A percentile compares a stretch with the other conserved stretches of the same genome.
Conservation (phyloP, 2,329 filamentous ascomycete genomes). For the Allantophomopsis cytisporea region DNA sequence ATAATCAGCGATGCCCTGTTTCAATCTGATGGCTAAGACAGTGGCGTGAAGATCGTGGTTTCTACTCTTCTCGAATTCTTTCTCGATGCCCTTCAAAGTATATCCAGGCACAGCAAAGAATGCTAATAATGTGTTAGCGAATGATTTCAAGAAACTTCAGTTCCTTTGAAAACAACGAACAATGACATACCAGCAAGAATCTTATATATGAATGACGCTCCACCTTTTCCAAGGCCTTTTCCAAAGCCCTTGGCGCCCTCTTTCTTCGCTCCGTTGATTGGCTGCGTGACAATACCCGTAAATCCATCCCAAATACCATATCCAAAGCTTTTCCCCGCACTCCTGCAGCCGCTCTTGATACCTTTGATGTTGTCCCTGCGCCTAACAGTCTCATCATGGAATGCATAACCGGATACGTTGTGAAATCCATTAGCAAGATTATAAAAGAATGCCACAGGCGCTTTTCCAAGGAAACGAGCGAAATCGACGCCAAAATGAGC, state of each 20-base stretch:
- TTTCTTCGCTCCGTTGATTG: constrained; percentile 40
- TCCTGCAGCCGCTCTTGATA: not conserved
- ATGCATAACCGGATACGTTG: not conserved
- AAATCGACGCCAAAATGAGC: not conserved
- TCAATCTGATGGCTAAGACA: not conserved
- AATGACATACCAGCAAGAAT: too few species aligned
- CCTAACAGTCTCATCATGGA: not conserved
- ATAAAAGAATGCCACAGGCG: not conserved
- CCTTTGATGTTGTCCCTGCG: not conserved
- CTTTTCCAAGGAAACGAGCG: not conserved
- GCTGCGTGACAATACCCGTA: constrained; percentile 47
- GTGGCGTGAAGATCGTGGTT: not conserved
- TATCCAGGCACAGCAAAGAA: constrained; percentile 47
- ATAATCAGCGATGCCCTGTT: not conserved
- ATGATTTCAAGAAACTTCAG: constrained; percentile 31
- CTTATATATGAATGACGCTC: too few species aligned
- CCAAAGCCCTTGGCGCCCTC: constrained; percentile 37
- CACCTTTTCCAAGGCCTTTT: constrained; percentile 41
- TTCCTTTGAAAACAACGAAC: too few species aligned
- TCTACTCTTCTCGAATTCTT: not conserved
- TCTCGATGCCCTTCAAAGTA: constrained; percentile 38
- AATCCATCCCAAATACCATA: constrained; percentile 49
- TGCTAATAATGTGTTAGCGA: constrained; percentile 51
- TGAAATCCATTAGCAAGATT: not conserved
- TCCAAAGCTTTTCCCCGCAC: not conserved